Base-by-base conservation (phyloP, 208 protist species). In the Blastocrithidia nonstop region DNA sequence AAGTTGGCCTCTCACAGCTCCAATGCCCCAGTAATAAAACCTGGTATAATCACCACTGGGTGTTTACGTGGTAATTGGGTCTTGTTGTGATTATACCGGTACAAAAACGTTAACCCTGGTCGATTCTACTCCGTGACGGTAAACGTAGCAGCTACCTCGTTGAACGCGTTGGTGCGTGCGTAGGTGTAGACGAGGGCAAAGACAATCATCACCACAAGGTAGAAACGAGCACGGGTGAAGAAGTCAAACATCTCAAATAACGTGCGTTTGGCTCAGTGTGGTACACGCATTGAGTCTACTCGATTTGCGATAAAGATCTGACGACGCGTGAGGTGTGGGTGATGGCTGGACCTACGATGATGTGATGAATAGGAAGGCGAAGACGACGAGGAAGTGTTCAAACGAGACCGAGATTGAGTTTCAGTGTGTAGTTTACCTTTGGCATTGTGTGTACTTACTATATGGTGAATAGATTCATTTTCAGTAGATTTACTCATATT, bases 21-120 rank as follows among this genome's bases (percentile, higher is more conserved):
- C n/a, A 91, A 61, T n/a, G 73, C 82, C 11, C 65, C 64, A 1
- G 82, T 86, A 46, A 87, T 83, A 54, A 91, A 91, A 15, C 82
- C 82, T 1, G 82, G 82, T 17, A 91, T 51, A 42, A 91, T 85
- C 47, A 77, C 64, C 11, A 91, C 71, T 6, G 82, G 82, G 52
- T 88, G 71, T 26, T 69, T 69, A 29, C 57, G 53, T 24, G 60
- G 66, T 28, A 91, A 62, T 13, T 53, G 8, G 17, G n/a, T 11
- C 20, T 28, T 15, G 2, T 63, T 63, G 1, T 52, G 27, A 45
- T 71, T 76, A 42, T 61, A 67, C 37, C 66, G 71, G 17, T 76
- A 28, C 16, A 72, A 54, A 50, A 85, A 91, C 46, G 27, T 43
- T 1, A 74, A 35, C 22, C 82, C 82, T 0, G 82, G 82, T 6